A percentile compares a stretch with the other conserved stretches of the same genome.
Conservation (phyloP, 2,329 filamentous ascomycete genomes). For the Nemania serpens region DNA sequence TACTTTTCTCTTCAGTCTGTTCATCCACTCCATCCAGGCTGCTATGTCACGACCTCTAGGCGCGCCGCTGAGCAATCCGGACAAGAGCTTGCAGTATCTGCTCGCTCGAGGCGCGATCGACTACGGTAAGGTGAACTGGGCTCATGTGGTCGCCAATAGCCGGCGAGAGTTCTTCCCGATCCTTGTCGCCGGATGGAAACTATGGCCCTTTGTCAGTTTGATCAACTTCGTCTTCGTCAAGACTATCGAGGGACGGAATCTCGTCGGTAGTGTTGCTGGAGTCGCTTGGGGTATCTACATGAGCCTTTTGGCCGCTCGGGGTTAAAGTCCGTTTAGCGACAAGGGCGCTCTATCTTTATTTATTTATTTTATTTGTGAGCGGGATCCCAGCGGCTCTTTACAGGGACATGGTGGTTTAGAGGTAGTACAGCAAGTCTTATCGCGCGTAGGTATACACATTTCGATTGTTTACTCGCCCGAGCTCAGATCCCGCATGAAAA, state of each 20-base stretch:
- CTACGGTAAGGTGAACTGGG: slow-evolving; percentile 52
- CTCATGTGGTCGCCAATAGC: slow-evolving; percentile 49
- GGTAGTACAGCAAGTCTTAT: too few relatives aligned
- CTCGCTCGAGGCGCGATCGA: slow-evolving; percentile 46
- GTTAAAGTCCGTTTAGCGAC: background rate
- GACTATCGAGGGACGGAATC: slow-evolving; percentile 70
- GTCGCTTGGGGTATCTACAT: slow-evolving; percentile 77
- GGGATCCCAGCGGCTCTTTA: too few relatives aligned
- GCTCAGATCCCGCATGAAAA: too few relatives aligned
- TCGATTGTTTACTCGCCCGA: too few relatives aligned
- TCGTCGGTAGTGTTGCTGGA: slow-evolving; percentile 74
- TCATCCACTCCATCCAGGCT: slow-evolving; percentile 59
- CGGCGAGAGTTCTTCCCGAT: slow-evolving; percentile 66
- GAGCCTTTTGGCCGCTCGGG: slow-evolving; percentile 61
- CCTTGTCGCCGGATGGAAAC: slow-evolving; percentile 69
- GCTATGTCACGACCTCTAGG: slow-evolving; percentile 48
- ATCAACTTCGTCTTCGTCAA: slow-evolving; percentile 71
- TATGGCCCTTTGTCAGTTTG: slow-evolving; percentile 73
- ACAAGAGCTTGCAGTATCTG: slow-evolving; percentile 39
- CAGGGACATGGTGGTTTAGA: too few relatives aligned
- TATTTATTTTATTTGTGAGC: background rate
- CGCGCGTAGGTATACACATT: too few relatives aligned
- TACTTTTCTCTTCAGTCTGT: slow-evolving; percentile 58
- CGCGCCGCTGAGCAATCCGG: slow-evolving; percentile 43
- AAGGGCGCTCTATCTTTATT: background rate